phyloP scores from a whole-genome alignment of 2,329 filamentous ascomycete species.

The Sporothrix protearum region DNA sequence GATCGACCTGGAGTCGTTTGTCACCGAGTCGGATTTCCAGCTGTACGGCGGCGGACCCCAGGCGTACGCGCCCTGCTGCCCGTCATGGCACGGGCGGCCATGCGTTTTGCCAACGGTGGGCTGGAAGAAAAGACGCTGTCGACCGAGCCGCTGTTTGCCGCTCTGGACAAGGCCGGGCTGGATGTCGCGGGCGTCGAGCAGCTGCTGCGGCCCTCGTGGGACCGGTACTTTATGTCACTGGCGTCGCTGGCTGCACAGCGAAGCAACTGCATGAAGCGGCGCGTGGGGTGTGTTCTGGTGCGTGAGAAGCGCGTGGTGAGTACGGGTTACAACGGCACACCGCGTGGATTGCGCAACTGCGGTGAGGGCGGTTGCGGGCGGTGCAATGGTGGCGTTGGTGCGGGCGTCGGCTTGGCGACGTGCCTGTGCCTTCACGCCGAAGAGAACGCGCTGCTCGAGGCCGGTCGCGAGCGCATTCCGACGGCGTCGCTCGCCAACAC shows the following conservation, averaged over 20 bases:
- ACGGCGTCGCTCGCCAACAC: conserved; percentile 59
- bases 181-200: conserved; percentile 57
- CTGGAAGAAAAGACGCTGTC: conserved; percentile 50
- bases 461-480: conserved; percentile 78
- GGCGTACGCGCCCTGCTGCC: conserved; percentile 58
- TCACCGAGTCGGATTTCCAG: conserved; percentile 62
- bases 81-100: conserved; percentile 74
- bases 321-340: conserved; percentile 98
- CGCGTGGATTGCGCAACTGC: conserved; percentile 82
- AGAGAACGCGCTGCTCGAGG: conserved; percentile 94
- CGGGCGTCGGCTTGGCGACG: conserved; percentile 72
- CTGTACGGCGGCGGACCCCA: conserved; percentile 59
- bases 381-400: conserved; percentile 72
- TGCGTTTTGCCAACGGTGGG: conserved; percentile 77
- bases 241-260: conserved; percentile 85
- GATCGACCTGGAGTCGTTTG: conserved; percentile 51
- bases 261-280: conserved; percentile 96
- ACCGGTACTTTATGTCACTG: conserved; percentile 97
- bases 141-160: conserved; percentile 66
- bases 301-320: conserved; percentile 81
- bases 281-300: conserved; percentile 91
- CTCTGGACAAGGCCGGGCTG: conserved; percentile 71
- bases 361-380: conserved; percentile 84
- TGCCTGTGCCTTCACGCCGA: conserved; percentile 97
- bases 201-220: conserved; percentile 85